A percentile compares a stretch with the other conserved stretches of the same genome.
Evolutionary conservation across 371 early-diverging fungal species (phyloP).

Genomic region (Parasitella parasitica): DNA sequence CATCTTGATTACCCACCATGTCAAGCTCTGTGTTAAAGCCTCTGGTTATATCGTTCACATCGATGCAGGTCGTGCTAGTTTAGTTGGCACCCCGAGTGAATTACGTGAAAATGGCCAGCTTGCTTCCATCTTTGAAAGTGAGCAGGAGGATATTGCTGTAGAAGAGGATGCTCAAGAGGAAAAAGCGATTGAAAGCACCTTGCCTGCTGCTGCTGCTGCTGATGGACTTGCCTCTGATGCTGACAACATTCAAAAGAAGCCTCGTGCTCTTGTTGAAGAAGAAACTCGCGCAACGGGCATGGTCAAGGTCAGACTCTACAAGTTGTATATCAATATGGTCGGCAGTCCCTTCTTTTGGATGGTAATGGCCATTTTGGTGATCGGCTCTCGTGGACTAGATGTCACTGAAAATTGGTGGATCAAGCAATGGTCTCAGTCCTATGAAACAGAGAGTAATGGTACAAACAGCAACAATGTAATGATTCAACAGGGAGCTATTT

Average conservation of each 20-base stretch:
- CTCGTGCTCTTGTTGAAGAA: conserved; percentile 35
- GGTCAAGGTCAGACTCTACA: conserved; percentile 51
- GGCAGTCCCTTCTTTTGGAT: conserved; percentile 56
- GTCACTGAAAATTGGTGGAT: conserved; percentile 58
- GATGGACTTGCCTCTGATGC: too few relatives aligned
- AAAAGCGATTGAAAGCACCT: conserved; percentile 22
- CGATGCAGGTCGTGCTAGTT: conserved; percentile 50
- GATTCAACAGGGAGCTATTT: conserved; percentile 12
- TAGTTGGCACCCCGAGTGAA: conserved; percentile 45
- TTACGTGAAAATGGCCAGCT: conserved; percentile 39
- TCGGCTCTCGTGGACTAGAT: conserved; percentile 52
- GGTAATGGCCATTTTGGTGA: conserved; percentile 32
- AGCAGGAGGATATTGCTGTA: conserved; percentile 19
- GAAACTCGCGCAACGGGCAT: conserved; percentile 54
- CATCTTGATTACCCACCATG: conserved; percentile 89
- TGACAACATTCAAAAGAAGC: conserved; percentile 11
- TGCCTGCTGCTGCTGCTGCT: background rate
- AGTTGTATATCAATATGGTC: conserved; percentile 45
- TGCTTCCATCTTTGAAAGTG: conserved; percentile 22
- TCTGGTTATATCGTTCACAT: conserved; percentile 68
- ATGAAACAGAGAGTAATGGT: background rate
- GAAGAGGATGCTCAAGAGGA: conserved; percentile 20
- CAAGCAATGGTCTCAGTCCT: conserved; percentile 57
- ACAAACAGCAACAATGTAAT: background rate
- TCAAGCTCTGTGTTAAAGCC: conserved; percentile 70